Conservation (phyloP, 139 green algal genomes). For the Coccomyxa sp. region DNA sequence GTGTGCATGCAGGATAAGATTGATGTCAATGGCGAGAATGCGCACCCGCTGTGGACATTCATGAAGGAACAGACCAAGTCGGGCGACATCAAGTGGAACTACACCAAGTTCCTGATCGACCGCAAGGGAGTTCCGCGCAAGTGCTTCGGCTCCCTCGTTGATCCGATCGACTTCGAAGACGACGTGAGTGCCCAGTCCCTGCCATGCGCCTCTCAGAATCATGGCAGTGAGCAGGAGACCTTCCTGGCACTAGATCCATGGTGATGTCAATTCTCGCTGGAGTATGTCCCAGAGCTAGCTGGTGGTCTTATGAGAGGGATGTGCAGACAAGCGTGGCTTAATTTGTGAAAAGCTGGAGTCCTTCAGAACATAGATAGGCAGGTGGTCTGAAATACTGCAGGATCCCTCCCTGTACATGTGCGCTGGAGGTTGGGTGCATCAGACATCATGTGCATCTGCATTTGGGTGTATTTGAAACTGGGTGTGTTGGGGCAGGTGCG, state of each 20-base stretch:
- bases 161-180: constrained; percentile 69
- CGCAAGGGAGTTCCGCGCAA: constrained; percentile 62
- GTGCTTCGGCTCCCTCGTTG: constrained; percentile 72
- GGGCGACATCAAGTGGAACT: constrained; percentile 62
- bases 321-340: background rate
- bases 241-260: background rate
- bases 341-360: background rate
- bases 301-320: background rate
- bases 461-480: background rate
- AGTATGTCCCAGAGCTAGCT: background rate
- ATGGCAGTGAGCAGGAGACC: background rate
- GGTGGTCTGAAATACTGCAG: background rate
- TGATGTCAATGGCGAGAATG: constrained; percentile 67
- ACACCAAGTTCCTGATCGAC: constrained; percentile 76
- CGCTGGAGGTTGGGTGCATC: background rate
- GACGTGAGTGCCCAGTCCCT: constrained; percentile 45
- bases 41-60: constrained; percentile 80
- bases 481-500: constrained; percentile 5
- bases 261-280: background rate
- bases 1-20: constrained; percentile 72
- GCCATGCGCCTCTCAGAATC: background rate
- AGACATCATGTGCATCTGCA: background rate
- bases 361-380: background rate
- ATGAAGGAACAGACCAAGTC: constrained; percentile 51
- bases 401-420: background rate